These are phyloP conservation scores for Solanum boliviense DNA, from an alignment of 257 asterid genomes.

Conservation along the genomic window DNA sequence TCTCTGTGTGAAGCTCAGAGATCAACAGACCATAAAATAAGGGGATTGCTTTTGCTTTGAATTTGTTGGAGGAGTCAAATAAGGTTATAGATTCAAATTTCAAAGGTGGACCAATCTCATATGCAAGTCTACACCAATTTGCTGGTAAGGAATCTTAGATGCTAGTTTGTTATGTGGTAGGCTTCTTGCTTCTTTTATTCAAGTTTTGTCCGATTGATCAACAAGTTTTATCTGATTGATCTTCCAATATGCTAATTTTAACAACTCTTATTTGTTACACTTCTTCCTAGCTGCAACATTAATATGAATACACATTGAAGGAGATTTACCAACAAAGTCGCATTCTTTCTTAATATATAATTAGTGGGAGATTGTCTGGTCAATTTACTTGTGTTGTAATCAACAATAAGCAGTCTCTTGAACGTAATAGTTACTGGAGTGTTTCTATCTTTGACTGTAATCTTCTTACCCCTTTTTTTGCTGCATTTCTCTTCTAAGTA, in stretches of 20 bases:
- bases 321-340: neutral
- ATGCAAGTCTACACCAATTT: constrained; percentile 68
- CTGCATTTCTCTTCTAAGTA: neutral
- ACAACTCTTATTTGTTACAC: no score
- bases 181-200: neutral
- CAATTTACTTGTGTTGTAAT: neutral
- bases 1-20: constrained; percentile 90
- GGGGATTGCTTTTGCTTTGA: constrained; percentile 51
- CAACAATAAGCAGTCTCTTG: neutral
- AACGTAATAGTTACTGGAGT: neutral
- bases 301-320: neutral
- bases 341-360: neutral
- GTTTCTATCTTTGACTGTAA: neutral
- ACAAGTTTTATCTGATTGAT: neutral
- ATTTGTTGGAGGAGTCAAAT: constrained; percentile 66
- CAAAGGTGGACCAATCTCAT: constrained; percentile 78
- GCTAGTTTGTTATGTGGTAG: neutral
- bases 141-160: constrained; percentile 1
- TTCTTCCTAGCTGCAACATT: neutral
- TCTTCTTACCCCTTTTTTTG: neutral
- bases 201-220: neutral
- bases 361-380: neutral
- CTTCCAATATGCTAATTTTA: no score
- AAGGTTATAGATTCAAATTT: constrained; percentile 74
- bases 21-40: constrained; percentile 80